Percentiles rank a stretch among this genome's conserved stretches.
phyloP scores from a whole-genome alignment of 192 early-diverging fungal genomes.

The Rhizophagus sp. region DNA sequence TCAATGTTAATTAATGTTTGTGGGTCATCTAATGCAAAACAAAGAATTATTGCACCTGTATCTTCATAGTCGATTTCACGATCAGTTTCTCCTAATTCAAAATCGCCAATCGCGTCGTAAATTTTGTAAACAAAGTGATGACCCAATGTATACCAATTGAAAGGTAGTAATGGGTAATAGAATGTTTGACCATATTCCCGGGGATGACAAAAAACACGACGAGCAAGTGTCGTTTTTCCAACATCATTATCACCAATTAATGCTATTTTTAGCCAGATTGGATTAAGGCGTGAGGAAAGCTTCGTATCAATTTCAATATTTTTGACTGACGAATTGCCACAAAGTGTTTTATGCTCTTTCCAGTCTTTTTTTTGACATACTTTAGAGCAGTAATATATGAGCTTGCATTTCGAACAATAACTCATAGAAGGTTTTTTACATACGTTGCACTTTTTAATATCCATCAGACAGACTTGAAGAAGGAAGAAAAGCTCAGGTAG shows the following conservation, averaged over 20 bases:
- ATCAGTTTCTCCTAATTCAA: neutral
- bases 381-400: constrained; percentile 57
- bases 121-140: neutral
- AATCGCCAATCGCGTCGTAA: neutral
- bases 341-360: constrained; percentile 46
- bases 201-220: neutral
- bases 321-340: constrained; percentile 2
- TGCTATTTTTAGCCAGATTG: constrained; percentile 20
- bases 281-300: neutral
- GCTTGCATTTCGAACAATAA: constrained; percentile 49
- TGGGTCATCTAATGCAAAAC: constrained; percentile 9
- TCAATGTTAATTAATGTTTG: neutral
- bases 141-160: neutral
- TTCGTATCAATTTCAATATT: no score
- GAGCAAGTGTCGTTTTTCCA: neutral
- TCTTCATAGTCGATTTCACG: neutral
- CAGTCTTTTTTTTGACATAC: constrained; percentile 57
- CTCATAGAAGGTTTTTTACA: neutral
- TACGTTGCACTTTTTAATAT: neutral
- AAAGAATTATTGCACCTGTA: constrained; percentile 11
- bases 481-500: no score
- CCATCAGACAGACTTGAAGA: neutral
- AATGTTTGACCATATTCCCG: neutral
- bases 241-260: constrained; percentile 1
- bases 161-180: neutral